Evolutionary conservation across 2,329 filamentous ascomycete species (phyloP).

Genomic region (Dothistroma septosporum): DNA sequence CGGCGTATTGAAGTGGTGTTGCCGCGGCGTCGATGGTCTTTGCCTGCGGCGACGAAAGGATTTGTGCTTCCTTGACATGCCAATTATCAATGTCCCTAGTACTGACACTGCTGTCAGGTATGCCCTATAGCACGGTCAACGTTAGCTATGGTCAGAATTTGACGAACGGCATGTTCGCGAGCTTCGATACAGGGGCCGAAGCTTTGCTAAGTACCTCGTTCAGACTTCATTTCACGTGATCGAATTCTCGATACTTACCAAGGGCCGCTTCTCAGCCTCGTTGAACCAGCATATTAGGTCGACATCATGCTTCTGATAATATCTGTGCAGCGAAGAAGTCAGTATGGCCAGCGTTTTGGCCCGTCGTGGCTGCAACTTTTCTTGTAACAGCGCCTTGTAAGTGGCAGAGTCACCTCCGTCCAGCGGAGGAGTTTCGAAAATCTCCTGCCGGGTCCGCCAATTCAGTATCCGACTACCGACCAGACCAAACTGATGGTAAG

Average conservation of each 20-base stretch:
- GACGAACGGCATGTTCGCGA: not conserved
- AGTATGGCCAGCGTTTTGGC: constrained; percentile 74
- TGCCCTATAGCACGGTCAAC: constrained; percentile 6
- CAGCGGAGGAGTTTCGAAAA: constrained; percentile 75
- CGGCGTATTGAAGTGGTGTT: constrained; percentile 45
- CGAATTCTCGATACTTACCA: constrained; percentile 7
- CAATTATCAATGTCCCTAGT: constrained; percentile 53
- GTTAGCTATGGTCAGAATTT: not conserved
- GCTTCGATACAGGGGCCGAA: not conserved
- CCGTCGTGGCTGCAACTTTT: constrained; percentile 68
- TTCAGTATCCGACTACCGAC: constrained; percentile 75
- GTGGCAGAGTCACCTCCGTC: constrained; percentile 76
- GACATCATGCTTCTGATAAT: constrained; percentile 75
- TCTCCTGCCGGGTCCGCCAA: constrained; percentile 75
- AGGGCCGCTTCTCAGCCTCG: constrained; percentile 55
- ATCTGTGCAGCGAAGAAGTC: constrained; percentile 74
- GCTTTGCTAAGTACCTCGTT: not conserved
- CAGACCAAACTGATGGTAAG: constrained; percentile 80
- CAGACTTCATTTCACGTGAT: not conserved
- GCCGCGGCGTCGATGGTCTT: constrained; percentile 19
- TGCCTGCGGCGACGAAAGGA: constrained; percentile 16
- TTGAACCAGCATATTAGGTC: constrained; percentile 82
- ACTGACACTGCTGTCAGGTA: constrained; percentile 21
- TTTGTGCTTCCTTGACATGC: constrained; percentile 57
- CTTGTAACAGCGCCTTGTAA: constrained; percentile 72